Conservation (phyloP, 2,329 filamentous ascomycete species). For the Lasiodiplodia sp. region DNA sequence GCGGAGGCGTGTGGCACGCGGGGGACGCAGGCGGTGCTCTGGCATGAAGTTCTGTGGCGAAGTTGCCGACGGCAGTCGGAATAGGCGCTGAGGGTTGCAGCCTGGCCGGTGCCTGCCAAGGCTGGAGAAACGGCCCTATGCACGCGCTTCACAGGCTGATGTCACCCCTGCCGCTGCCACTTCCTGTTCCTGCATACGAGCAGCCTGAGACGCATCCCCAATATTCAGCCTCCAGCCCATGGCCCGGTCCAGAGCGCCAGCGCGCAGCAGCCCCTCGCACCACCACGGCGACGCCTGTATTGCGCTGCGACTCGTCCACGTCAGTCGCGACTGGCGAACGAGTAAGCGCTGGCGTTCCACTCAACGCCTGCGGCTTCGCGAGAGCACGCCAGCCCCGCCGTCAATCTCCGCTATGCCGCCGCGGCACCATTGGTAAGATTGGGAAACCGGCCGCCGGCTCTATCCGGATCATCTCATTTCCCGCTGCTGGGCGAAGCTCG, state of each 20-base stretch:
- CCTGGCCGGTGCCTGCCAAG: conserved; percentile 5
- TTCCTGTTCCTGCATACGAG: conserved; percentile 21
- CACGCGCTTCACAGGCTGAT: conserved; percentile 17
- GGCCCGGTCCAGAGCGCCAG: background rate
- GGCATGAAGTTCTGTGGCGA: conserved; percentile 12
- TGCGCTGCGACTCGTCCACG: background rate
- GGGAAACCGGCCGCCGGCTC: conserved; percentile 3
- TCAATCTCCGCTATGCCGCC: conserved; percentile 24
- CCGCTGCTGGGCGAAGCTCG: conserved; percentile 9
- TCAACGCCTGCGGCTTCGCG: background rate
- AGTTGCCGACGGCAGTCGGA: conserved; percentile 2
- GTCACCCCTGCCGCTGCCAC: background rate
- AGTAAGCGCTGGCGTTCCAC: background rate
- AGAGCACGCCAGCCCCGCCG: conserved; percentile 15
- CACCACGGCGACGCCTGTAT: background rate
- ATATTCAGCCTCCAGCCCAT: background rate
- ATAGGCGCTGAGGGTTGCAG: background rate
- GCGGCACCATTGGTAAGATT: conserved; percentile 11
- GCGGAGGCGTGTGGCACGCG: background rate
- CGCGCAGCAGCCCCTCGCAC: background rate
- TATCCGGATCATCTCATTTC: conserved; percentile 26
- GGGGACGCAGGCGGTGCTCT: background rate
- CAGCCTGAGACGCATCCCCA: conserved; percentile 10
- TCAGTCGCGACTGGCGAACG: background rate
- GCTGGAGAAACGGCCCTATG: conserved; percentile 17